Base-by-base conservation (phyloP, 371 early-diverging fungal genomes). In the Mucor mucedo region DNA sequence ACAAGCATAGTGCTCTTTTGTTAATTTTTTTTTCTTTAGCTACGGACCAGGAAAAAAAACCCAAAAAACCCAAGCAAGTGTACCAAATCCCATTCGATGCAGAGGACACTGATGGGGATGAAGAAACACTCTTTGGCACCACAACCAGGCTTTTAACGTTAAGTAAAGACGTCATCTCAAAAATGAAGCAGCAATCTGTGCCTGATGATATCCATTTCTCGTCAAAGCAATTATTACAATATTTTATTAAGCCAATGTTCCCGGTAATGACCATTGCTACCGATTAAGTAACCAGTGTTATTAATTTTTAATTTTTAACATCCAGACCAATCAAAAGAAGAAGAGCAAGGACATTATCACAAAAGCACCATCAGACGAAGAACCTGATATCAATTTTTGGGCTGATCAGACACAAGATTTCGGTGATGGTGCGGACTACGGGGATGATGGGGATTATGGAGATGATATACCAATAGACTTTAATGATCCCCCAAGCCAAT, bases 141-240 rank as follows among this genome's bases (percentile, higher is more conserved):
- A 86, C 88, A 13, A 73, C 71, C 5, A 80, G 80, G 30, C 75
- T 84, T 16, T 72, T 85, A 53, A 78, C 73, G 14, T 62, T 91
- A 8, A 41, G 42, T 7, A 64, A 38, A 47, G 64, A 64, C 69
- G 68, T 84, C 9, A 70, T 80, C 35, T 29, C 73, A 62, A 74
- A 80, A 60, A 55, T 77, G 63, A 39, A 78, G 66, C 71, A 77
- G 63, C 79, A 90, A 63, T 69, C 90, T 40, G 80, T 98, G 35
- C 97, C 96, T 5, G 91, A 91, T 41, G 97, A 96, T 73, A 82
- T 92, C 60, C 92, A 93, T 59, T 95, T 94, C 72, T 88, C 93
- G 38, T 92, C 94, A 0, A 86, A 89, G 62, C 88, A 91, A 54
- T 76, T 97, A 54, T 73, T 93, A 53, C 80, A 82, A 56, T 84